phyloP scores from a whole-genome alignment of 345 rosid species.

The Aquilaria malaccensis region DNA sequence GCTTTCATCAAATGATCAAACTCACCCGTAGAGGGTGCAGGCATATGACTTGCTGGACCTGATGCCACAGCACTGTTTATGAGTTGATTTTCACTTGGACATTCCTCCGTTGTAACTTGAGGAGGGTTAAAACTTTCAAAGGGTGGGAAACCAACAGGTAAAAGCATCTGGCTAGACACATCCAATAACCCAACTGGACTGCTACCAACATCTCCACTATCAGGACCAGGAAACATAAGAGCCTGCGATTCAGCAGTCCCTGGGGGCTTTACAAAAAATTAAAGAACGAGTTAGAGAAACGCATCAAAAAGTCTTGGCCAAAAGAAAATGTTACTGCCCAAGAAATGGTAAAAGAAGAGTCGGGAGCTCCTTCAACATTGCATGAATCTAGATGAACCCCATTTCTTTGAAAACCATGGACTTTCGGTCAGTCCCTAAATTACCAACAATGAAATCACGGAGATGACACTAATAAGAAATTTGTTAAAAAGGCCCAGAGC shows the following conservation, averaged over 20 bases:
- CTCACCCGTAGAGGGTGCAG: constrained; percentile 49
- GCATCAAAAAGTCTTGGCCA: too few relatives aligned
- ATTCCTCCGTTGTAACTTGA: constrained; percentile 47
- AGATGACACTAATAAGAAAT: too few relatives aligned
- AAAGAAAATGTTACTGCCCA: too few relatives aligned
- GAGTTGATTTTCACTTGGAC: constrained; percentile 54
- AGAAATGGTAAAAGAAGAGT: too few relatives aligned
- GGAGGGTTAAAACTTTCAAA: constrained; percentile 76
- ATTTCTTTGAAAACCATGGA: too few relatives aligned
- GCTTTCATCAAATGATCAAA: constrained; percentile 92
- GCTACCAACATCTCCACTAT: constrained; percentile 70
- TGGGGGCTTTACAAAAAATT: constrained; percentile 74
- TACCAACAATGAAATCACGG: too few relatives aligned
- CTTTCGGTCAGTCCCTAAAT: too few relatives aligned
- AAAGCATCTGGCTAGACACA: constrained; percentile 70
- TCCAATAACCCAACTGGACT: constrained; percentile 80
- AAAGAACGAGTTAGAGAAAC: too few relatives aligned
- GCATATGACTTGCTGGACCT: constrained; percentile 38
- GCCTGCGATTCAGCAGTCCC: constrained; percentile 98
- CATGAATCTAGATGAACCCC: too few relatives aligned
- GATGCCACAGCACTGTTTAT: constrained; percentile 36
- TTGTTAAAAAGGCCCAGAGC: too few relatives aligned
- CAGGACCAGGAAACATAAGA: constrained; percentile 70
- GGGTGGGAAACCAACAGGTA: constrained; percentile 72
- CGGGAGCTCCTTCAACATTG: too few relatives aligned